phyloP scores from a whole-genome alignment of 2,329 filamentous ascomycete species.

The Arthrobotrys musiformis region DNA sequence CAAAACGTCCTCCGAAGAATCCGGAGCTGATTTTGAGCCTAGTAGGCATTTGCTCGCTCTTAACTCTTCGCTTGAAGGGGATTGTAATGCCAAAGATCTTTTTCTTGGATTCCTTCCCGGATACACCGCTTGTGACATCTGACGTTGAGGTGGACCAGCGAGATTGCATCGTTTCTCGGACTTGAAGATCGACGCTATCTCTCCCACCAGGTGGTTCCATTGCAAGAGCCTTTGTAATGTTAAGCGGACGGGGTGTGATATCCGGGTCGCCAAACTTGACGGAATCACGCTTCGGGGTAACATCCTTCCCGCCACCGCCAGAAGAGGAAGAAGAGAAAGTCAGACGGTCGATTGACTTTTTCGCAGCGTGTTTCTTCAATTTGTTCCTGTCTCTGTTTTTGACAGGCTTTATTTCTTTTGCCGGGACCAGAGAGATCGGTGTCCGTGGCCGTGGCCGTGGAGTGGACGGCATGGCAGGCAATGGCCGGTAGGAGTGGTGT shows the following conservation, averaged over 20 bases:
- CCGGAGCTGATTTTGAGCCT: constrained; percentile 22
- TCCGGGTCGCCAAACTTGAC: constrained; percentile 13
- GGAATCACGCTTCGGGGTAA: neutral
- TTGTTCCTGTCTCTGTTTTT: constrained; percentile 23
- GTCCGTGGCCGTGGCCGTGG: neutral
- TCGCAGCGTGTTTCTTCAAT: constrained; percentile 18
- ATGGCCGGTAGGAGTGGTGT: neutral
- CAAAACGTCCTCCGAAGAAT: constrained; percentile 42
- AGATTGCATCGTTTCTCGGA: constrained; percentile 27
- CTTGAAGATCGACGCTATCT: constrained; percentile 15
- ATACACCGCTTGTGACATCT: constrained; percentile 31
- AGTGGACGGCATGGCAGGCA: constrained; percentile 27
- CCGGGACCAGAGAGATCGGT: constrained; percentile 1
- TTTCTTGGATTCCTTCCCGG: constrained; percentile 28
- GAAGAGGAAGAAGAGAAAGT: constrained; percentile 20
- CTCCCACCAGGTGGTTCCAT: neutral
- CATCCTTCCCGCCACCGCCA: neutral
- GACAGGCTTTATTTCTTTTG: constrained; percentile 5
- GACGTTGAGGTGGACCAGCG: constrained; percentile 47
- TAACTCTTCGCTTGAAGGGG: constrained; percentile 34
- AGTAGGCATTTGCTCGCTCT: constrained; percentile 36
- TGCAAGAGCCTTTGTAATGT: neutral
- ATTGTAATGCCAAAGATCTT: constrained; percentile 42
- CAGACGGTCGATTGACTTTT: constrained; percentile 1
- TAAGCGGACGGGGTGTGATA: constrained; percentile 25